phyloP scores from a whole-genome alignment of 768 basidiomycete genomes.

The Chalciporus chontae region DNA sequence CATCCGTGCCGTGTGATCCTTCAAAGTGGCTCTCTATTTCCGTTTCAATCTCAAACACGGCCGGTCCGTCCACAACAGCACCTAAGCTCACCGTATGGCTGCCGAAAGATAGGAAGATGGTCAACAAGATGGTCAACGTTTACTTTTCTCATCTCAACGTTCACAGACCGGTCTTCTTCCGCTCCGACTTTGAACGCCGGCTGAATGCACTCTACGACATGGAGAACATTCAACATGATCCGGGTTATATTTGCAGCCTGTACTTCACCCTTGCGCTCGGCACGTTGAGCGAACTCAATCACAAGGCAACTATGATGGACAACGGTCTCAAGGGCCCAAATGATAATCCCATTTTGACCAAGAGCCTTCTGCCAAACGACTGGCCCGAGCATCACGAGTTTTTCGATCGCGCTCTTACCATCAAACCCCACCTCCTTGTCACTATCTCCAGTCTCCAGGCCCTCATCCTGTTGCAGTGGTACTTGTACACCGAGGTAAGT shows the following conservation, averaged over 20 bases:
- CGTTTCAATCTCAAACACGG: constrained; percentile 45
- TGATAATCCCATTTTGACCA: constrained; percentile 39
- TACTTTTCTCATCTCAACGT: constrained; percentile 77
- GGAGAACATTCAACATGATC: constrained; percentile 53
- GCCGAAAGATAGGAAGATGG: constrained; percentile 72
- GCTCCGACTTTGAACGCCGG: constrained; percentile 62
- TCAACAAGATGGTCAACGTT: constrained; percentile 56
- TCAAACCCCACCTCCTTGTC: constrained; percentile 81
- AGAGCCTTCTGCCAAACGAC: constrained; percentile 52
- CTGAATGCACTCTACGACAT: constrained; percentile 67
- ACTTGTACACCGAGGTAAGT: constrained; percentile 81
- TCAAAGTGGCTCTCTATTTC: constrained; percentile 57
- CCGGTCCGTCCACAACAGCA: constrained; percentile 16
- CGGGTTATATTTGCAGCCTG: constrained; percentile 74
- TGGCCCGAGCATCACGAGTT: constrained; percentile 88
- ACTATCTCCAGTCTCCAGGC: constrained; percentile 82
- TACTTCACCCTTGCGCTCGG: constrained; percentile 79
- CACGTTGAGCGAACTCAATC: constrained; percentile 78
- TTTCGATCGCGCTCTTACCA: constrained; percentile 70
- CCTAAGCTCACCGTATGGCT: constrained; percentile 53
- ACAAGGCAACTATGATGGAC: constrained; percentile 55
- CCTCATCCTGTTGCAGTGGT: constrained; percentile 83
- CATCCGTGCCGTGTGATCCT: constrained; percentile 56
- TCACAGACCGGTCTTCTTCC: constrained; percentile 75
- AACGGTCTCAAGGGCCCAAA: constrained; percentile 37